A percentile compares a stretch with the other conserved stretches of the same genome.
Conservation (phyloP, 495 filamentous ascomycete genomes). For the Talaromyces thailandensis region DNA sequence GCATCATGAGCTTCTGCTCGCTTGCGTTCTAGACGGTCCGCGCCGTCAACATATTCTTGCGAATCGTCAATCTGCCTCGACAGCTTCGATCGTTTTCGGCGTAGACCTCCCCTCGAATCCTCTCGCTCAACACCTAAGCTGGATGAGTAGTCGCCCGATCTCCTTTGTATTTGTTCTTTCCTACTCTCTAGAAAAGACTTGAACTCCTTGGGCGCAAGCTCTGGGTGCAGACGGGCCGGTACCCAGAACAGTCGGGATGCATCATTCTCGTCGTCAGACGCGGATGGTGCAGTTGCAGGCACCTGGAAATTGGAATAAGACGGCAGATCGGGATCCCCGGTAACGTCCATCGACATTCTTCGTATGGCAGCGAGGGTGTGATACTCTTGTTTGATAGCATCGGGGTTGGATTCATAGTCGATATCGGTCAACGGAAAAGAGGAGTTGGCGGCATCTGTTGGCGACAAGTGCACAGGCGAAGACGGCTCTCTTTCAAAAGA, state of each 20-base stretch:
- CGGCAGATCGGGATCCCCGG: slow-evolving; percentile 88
- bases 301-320: slow-evolving; percentile 58
- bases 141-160: slow-evolving; percentile 61
- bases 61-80: slow-evolving; percentile 80
- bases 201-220: slow-evolving; percentile 92
- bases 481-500: slow-evolving; percentile 17
- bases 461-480: slow-evolving; percentile 50
- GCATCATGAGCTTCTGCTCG: slow-evolving; percentile 47
- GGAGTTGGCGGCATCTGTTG: slow-evolving; percentile 59
- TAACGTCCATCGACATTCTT: slow-evolving; percentile 97
- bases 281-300: slow-evolving; percentile 65
- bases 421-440: slow-evolving; percentile 86
- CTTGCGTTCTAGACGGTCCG: slow-evolving; percentile 72
- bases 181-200: slow-evolving; percentile 92
- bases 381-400: slow-evolving; percentile 88
- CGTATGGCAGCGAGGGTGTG: slow-evolving; percentile 92
- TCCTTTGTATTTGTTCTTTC: slow-evolving; percentile 77
- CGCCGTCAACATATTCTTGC: slow-evolving; percentile 75
- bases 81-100: slow-evolving; percentile 92
- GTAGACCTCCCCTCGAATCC: slow-evolving; percentile 53
- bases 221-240: slow-evolving; percentile 85
- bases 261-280: slow-evolving; percentile 72
- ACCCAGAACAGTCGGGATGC: slow-evolving; percentile 90
- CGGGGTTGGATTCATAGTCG: slow-evolving; percentile 82
- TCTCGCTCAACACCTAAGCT: slow-evolving; percentile 53